Percentiles rank a stretch among this genome's conserved stretches.
Conservation (phyloP, 768 basidiomycete genomes). For the Tylopilus rubrobrunneus region DNA sequence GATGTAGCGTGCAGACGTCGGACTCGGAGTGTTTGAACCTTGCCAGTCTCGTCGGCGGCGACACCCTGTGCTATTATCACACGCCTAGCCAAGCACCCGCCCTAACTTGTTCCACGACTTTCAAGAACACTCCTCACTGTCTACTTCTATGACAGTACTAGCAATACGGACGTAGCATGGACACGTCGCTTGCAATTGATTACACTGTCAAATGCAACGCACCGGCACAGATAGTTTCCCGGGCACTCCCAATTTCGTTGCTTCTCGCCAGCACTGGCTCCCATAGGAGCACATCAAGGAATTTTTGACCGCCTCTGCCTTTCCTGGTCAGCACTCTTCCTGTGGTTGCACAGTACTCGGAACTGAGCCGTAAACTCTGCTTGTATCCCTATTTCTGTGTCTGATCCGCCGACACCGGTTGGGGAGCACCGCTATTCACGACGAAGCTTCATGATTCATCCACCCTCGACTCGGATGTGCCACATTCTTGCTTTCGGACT, state of each 20-base stretch:
- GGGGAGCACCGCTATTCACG: neutral
- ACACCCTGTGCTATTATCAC: conserved; percentile 6
- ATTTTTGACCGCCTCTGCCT: neutral
- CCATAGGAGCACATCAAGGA: neutral
- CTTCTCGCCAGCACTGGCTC: neutral
- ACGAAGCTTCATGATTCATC: conserved; percentile 4
- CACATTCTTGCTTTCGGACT: neutral
- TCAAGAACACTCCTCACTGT: no score
- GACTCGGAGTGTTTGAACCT: conserved; percentile 10
- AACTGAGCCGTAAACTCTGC: conserved; percentile 9
- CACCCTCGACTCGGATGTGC: conserved; percentile 2
- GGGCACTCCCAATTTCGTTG: neutral
- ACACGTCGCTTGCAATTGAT: neutral
- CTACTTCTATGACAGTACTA: neutral
- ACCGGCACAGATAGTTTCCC: neutral
- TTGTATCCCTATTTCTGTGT: conserved; percentile 13
- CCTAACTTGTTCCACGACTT: neutral
- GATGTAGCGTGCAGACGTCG: conserved; percentile 1
- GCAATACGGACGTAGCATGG: no score
- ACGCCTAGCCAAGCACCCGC: conserved; percentile 3
- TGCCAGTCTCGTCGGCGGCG: conserved; percentile 4
- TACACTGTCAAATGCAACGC: neutral
- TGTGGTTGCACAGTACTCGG: neutral
- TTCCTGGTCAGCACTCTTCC: neutral
- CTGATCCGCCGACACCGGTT: conserved; percentile 14